Conservation (phyloP, 768 basidiomycete genomes). For the Boletus vinaceobasis region DNA sequence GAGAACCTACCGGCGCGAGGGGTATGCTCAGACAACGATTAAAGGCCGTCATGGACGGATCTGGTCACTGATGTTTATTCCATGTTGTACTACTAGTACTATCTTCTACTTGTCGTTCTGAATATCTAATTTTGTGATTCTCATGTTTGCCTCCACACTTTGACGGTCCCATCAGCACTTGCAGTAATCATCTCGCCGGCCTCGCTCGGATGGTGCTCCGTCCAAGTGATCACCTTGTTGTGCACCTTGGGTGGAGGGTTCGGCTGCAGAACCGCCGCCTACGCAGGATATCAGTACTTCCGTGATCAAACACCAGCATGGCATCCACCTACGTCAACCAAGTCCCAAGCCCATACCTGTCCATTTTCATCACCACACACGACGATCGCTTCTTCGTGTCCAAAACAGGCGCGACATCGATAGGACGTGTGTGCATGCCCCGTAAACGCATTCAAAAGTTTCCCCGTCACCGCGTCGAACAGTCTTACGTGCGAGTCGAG, state of each 20-base stretch:
- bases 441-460: conserved; percentile 78
- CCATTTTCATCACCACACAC: conserved; percentile 91
- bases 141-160: conserved; percentile 71
- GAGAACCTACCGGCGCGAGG: conserved; percentile 13
- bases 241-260: conserved; percentile 79
- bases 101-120: background rate
- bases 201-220: conserved; percentile 83
- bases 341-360: conserved; percentile 87
- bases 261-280: conserved; percentile 71
- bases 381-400: conserved; percentile 76
- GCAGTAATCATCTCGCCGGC: conserved; percentile 83
- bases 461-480: conserved; percentile 81
- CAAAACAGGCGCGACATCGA: conserved; percentile 78
- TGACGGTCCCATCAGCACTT: conserved; percentile 87
- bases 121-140: background rate
- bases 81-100: conserved; percentile 21
- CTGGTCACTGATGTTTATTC: conserved; percentile 15
- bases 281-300: conserved; percentile 2
- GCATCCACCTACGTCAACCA: conserved; percentile 67
- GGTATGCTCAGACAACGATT: conserved; percentile 28
- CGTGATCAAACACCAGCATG: background rate
- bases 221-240: conserved; percentile 85
- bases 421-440: conserved; percentile 77
- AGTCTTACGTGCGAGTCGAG: conserved; percentile 84
- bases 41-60: conserved; percentile 29